Evolutionary conservation across 129 eudicot genomes (phyloP).

Genomic region (Lactuca sativa): DNA sequence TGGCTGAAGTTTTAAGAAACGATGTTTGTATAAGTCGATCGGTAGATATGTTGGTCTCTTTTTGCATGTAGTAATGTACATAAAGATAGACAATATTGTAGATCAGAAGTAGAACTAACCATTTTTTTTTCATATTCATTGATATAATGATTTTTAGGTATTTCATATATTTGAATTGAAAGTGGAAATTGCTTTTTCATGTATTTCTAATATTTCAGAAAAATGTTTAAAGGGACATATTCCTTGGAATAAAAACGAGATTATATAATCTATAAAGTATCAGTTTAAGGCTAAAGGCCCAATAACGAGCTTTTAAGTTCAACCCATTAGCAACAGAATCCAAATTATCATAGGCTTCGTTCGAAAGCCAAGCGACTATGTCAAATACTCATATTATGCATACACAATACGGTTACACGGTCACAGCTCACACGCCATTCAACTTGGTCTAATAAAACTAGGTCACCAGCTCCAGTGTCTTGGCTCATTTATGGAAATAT

Average conservation of each 20-base stretch:
- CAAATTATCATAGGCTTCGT: too few species aligned
- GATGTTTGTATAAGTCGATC: constrained; percentile 12
- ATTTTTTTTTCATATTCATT: constrained; percentile 17
- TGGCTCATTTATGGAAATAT: too few species aligned
- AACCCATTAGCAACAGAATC: background rate
- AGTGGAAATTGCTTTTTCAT: background rate
- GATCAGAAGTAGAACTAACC: constrained; percentile 16
- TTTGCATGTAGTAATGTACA: constrained; percentile 20
- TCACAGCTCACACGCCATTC: too few species aligned
- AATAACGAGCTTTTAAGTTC: too few species aligned
- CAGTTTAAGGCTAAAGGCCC: background rate
- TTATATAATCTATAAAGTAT: too few species aligned
- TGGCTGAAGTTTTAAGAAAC: background rate
- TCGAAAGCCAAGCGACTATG: too few species aligned
- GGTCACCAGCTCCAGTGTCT: too few species aligned
- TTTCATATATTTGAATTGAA: background rate
- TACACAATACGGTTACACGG: too few species aligned
- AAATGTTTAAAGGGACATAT: too few species aligned
- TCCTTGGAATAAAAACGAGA: background rate
- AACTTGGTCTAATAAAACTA: too few species aligned
- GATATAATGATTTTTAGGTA: background rate
- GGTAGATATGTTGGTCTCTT: constrained; percentile 10
- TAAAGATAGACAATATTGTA: constrained; percentile 22
- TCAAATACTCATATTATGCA: too few species aligned
- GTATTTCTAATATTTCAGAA: background rate